phyloP scores from a whole-genome alignment of 1,284 basidiomycete species.

The Leccinum cinnamomeum region DNA sequence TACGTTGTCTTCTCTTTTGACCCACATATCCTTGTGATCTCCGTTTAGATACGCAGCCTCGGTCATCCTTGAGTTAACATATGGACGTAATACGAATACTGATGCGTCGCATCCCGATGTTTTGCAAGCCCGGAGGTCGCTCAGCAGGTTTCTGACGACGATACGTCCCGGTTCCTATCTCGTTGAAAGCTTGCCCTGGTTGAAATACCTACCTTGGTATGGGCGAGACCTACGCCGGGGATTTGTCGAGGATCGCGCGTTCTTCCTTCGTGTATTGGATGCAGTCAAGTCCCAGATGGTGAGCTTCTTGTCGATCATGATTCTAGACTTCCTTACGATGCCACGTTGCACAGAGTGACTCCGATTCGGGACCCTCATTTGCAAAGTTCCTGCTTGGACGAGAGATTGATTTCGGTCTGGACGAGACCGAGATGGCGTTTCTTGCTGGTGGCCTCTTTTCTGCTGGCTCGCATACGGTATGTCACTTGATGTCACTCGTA shows the following conservation, averaged over 20 bases:
- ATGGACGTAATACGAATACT: conserved; percentile 10
- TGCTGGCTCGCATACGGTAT: conserved; percentile 7
- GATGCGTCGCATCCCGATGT: conserved; percentile 11
- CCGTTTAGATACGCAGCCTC: conserved; percentile 7
- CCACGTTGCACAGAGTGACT: conserved; percentile 3
- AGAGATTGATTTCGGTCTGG: conserved; percentile 11
- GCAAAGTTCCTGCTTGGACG: conserved; percentile 13
- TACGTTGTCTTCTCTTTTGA: background rate
- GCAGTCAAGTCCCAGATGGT: conserved; percentile 13
- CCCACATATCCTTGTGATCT: background rate
- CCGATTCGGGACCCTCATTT: conserved; percentile 11
- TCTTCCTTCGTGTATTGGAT: conserved; percentile 7
- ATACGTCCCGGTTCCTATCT: conserved; percentile 12
- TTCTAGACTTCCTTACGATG: background rate
- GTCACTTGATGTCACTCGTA: background rate
- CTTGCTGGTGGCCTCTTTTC: conserved; percentile 8
- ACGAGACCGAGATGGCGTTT: conserved; percentile 19
- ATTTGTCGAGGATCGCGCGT: conserved; percentile 5
- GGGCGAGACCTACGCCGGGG: conserved; percentile 3
- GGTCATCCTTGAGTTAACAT: conserved; percentile 7
- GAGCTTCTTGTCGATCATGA: background rate
- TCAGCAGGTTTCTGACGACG: background rate
- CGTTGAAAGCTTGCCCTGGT: conserved; percentile 8
- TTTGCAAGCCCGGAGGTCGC: background rate
- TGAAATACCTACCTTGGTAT: conserved; percentile 17